Evolutionary conservation across 2,329 filamentous ascomycete genomes (phyloP), one percentile per base, ranked within the genome.

Genomic region (Exophiala dermatitidis): DNA sequence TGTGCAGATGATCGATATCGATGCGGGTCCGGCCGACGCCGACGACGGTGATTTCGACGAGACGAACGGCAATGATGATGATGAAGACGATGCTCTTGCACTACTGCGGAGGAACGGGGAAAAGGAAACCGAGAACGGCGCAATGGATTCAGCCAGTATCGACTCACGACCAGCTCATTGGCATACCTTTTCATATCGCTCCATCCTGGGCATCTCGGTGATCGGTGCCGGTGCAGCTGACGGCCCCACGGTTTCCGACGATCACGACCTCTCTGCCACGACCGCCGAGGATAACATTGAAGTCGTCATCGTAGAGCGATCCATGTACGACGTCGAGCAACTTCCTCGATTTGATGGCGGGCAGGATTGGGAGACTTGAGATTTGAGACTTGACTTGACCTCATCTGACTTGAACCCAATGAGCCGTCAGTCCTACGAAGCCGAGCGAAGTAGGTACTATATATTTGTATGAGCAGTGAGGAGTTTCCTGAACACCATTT

Each of bases 101-200:
- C 68, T 37, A 41, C 59, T 48, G 59, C 56, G 41, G 53, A 57
- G 50, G 34, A 19, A 48, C 19, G 41, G 30, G 31, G 52, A 48
- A 2, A 37, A 7, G 34, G 7, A n/a, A 37, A 60, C 40, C 54
- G 60, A 30, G 61, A 68, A 41, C 65, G 62, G 45, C 63, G 64
- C 34, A n/a, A 63, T 19, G 19, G 19, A 19, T 19, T 19, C 19
- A 19, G 19, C 19, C 19, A 19, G 19, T n/a, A 5, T 36, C 60
- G 65, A 33, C 10, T 49, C 63, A 30, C 48, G 63, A 44, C 65
- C 70, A 48, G 62, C 66, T 26, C 69, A 70, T 72, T 97, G 90
- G 88, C 82, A 84, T 67, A 95, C 90, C 3, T 90, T 86, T 76
- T 94, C 95, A 70, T 98, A 97, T 71, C 80, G 90, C 54, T 88